These are phyloP conservation scores for Phytopythium montanum DNA, from an alignment of 352 stramenopile genomes.

Conservation along the genomic window DNA sequence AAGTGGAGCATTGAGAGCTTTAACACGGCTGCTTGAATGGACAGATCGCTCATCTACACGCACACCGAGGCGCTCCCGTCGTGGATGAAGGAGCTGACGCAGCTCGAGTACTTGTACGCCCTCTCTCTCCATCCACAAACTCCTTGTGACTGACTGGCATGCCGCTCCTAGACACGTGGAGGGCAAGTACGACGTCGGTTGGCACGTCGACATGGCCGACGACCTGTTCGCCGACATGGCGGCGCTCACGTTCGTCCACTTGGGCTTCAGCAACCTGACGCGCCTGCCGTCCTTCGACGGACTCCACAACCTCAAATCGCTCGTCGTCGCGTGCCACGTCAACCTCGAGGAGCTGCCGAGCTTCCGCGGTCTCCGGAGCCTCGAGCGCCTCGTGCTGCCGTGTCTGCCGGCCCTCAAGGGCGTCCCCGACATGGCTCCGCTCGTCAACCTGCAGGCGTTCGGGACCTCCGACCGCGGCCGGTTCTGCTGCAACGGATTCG, in stretches of 20 bases:
- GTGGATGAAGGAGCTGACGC: constrained; percentile 27
- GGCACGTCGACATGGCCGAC: constrained; percentile 10
- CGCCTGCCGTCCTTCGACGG: constrained; percentile 1
- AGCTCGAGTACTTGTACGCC: constrained; percentile 36
- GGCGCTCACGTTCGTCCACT: constrained; percentile 32
- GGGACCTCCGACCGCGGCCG: background rate
- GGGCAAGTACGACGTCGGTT: background rate
- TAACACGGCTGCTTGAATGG: background rate
- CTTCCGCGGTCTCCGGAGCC: background rate
- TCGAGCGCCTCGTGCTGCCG: background rate
- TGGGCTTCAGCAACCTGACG: constrained; percentile 7
- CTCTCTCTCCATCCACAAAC: background rate
- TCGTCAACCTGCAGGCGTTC: constrained; percentile 3
- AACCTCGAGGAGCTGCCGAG: constrained; percentile 1
- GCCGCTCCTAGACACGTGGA: constrained; percentile 9
- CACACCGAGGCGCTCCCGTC: constrained; percentile 28
- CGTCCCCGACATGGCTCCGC: constrained; percentile 9
- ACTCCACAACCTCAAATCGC: constrained; percentile 2
- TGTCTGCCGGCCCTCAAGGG: background rate
- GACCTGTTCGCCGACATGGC: constrained; percentile 33
- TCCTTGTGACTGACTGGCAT: background rate
- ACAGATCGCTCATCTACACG: constrained; percentile 37
- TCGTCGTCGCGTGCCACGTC: background rate
- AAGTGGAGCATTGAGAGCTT: background rate
- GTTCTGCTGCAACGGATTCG: constrained; percentile 16